Evolutionary conservation across 371 early-diverging fungal genomes (phyloP).

Genomic region (Mycotypha africana): DNA sequence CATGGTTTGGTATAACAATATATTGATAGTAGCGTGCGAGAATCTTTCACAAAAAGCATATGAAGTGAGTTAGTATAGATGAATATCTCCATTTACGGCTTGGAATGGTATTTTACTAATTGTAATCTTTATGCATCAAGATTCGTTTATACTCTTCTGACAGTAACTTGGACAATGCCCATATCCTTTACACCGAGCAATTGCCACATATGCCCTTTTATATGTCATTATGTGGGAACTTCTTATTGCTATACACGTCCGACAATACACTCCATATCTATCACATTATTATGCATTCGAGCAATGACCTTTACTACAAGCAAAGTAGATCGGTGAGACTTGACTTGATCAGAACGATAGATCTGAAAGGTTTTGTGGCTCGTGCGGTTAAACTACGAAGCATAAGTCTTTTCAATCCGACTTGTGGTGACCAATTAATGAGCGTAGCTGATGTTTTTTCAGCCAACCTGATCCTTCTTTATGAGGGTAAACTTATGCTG

Average conservation of each 20-base stretch:
- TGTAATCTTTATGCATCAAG: conserved; percentile 42
- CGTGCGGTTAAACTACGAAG: conserved; percentile 48
- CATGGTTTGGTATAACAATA: conserved; percentile 72
- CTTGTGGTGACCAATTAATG: conserved; percentile 33
- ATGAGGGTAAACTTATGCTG: conserved; percentile 45
- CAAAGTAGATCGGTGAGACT: conserved; percentile 20
- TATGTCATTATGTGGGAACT: conserved; percentile 52
- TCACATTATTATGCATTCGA: conserved; percentile 14
- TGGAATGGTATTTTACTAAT: background rate
- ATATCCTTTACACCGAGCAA: conserved; percentile 51
- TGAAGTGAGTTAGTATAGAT: conserved; percentile 54
- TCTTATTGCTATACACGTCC: conserved; percentile 61
- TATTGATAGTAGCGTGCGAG: conserved; percentile 65
- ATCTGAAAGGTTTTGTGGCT: conserved; percentile 61
- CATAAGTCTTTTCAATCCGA: conserved; percentile 44
- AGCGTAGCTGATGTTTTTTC: conserved; percentile 27
- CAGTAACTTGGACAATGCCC: conserved; percentile 62
- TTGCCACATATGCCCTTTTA: conserved; percentile 41
- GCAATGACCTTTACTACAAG: background rate
- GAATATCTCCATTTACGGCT: background rate
- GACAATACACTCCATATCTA: conserved; percentile 62
- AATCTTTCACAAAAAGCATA: conserved; percentile 33
- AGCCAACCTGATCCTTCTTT: conserved; percentile 42
- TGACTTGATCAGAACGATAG: conserved; percentile 58
- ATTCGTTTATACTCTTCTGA: conserved; percentile 76